Percentiles rank a stretch among this genome's conserved stretches.
Conservation (phyloP, 1,284 basidiomycete species). For the Leccinum subatratum region DNA sequence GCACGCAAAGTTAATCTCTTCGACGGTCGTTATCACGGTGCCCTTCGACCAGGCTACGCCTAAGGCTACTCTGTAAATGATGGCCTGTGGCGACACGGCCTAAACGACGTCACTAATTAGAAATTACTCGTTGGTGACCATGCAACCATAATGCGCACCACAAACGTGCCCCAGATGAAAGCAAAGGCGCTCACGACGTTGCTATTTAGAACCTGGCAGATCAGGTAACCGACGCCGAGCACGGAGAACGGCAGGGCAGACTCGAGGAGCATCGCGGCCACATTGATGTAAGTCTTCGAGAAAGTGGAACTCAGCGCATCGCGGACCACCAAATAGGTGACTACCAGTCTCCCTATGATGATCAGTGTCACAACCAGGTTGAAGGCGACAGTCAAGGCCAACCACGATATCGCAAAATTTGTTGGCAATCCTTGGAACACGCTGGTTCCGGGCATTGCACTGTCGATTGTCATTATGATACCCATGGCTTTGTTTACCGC, state of each 20-base stretch:
- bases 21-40: not conserved
- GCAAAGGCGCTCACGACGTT: conserved; percentile 1
- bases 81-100: conserved; percentile 8
- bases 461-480: conserved; percentile 5
- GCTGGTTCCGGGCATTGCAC: conserved; percentile 4
- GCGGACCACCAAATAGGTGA: conserved; percentile 1
- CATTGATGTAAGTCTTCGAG: conserved; percentile 3
- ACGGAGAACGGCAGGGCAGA: conserved; percentile 7
- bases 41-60: conserved; percentile 7
- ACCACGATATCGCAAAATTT: conserved; percentile 1
- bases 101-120: not conserved
- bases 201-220: conserved; percentile 1
- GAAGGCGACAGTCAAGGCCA: conserved; percentile 8
- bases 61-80: conserved; percentile 8
- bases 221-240: conserved; percentile 7
- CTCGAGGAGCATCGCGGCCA: conserved; percentile 8
- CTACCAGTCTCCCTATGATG: conserved; percentile 4
- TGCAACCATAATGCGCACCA: not conserved
- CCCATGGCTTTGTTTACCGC: not conserved
- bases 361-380: conserved; percentile 6
- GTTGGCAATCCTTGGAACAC: conserved; percentile 7
- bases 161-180: conserved; percentile 3
- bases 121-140: not conserved
- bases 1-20: not conserved
- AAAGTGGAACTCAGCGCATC: not conserved